A percentile compares a stretch with the other conserved stretches of the same genome.
These are phyloP conservation scores for Cytospora mali DNA, from an alignment of 2,329 filamentous ascomycete genomes.

Conservation along the genomic window DNA sequence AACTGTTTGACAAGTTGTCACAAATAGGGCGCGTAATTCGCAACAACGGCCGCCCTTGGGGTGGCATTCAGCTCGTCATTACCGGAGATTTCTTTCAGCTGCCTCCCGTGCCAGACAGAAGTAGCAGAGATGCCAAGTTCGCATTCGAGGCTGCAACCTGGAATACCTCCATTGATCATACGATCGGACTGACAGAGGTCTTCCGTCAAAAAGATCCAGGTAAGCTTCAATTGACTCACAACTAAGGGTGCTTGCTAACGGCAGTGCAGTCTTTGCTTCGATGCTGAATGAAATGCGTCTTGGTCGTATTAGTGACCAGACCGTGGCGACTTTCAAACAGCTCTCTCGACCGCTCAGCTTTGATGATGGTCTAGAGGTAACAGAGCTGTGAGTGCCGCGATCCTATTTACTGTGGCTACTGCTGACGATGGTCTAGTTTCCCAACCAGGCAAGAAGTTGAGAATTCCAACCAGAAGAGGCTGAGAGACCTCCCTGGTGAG, in stretches of 20 bases:
- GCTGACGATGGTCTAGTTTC: constrained; percentile 55
- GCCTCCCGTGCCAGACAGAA: constrained; percentile 84
- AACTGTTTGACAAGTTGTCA: constrained; percentile 94
- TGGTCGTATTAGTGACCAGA: constrained; percentile 75
- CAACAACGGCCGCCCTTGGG: constrained; percentile 91
- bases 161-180: constrained; percentile 91
- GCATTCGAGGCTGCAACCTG: constrained; percentile 92
- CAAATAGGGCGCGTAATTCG: constrained; percentile 81
- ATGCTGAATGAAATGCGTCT: constrained; percentile 99
- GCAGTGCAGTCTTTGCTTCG: constrained; percentile 69
- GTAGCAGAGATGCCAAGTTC: constrained; percentile 74
- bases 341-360: constrained; percentile 73
- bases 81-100: constrained; percentile 98
- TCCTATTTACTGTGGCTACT: constrained; percentile 9
- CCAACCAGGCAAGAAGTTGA: constrained; percentile 91
- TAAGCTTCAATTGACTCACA: constrained; percentile 38
- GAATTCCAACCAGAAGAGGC: constrained; percentile 74
- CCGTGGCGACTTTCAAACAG: constrained; percentile 73
- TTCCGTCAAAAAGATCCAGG: constrained; percentile 90
- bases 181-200: constrained; percentile 91
- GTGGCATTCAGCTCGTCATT: constrained; percentile 92
- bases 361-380: constrained; percentile 76
- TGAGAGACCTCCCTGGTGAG: constrained; percentile 71
- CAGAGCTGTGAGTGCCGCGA: constrained; percentile 66
- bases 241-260: constrained; percentile 34